phyloP scores from a whole-genome alignment of 2,329 filamentous ascomycete genomes.

The Trichoderma atroviride region DNA sequence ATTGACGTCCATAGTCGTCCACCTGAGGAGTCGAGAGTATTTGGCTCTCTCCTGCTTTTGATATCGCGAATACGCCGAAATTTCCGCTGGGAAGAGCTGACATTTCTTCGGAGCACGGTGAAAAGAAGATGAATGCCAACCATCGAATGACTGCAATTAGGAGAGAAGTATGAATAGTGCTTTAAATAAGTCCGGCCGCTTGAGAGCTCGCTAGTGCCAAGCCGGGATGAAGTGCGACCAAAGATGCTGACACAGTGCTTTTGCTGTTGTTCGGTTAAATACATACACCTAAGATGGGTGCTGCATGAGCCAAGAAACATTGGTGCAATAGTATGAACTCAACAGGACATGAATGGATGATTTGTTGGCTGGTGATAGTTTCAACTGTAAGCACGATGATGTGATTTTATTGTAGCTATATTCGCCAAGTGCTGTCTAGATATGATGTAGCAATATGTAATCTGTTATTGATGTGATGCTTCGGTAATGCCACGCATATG shows the following conservation, averaged over 20 bases:
- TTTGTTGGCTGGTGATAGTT: neutral
- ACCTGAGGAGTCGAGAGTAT: neutral
- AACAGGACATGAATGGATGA: neutral
- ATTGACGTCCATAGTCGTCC: slow-evolving; percentile 9
- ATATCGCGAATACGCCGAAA: slow-evolving; percentile 21
- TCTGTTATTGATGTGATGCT: neutral
- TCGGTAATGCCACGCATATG: neutral
- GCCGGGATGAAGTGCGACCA: neutral
- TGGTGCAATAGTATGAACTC: neutral
- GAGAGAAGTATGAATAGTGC: neutral
- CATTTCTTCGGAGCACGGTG: neutral
- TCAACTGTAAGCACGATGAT: neutral
- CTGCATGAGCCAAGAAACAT: neutral
- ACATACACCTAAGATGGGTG: neutral
- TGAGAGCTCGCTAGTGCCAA: neutral
- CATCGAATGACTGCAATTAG: neutral
- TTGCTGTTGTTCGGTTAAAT: neutral
- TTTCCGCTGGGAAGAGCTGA: slow-evolving; percentile 3
- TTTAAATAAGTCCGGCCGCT: slow-evolving; percentile 3
- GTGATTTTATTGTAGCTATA: neutral
- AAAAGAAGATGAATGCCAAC: neutral
- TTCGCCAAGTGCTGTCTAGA: neutral
- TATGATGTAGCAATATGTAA: neutral
- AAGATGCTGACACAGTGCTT: neutral
- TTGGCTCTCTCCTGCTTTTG: neutral